Base-by-base conservation (phyloP, 306 rosid species). In the Vigna mungo region DNA sequence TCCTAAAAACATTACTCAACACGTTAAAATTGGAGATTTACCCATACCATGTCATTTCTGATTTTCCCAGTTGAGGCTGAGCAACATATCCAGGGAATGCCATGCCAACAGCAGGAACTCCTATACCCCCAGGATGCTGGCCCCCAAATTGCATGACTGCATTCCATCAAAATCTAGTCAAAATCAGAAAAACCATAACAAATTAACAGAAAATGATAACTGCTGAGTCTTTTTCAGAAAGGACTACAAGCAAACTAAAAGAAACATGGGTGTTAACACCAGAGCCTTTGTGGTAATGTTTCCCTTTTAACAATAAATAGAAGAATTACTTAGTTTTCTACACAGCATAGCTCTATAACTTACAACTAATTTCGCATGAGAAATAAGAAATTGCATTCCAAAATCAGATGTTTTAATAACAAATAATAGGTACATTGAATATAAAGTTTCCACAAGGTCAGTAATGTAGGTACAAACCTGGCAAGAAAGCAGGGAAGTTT, bases 141-240 rank as follows among this genome's bases (percentile, higher is more conserved):
- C 64, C 64, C n/a, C 64, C 64, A 58, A 58, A 58, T 58, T 58
- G 64, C 64, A 58, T 58, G 37, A 58, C 64, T 58, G 64, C n/a
- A 13, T 58, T 27, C 63, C 64, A 56, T 16, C 64, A 58, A 58
- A 58, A 13, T 4, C 64, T 7, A 58, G 1, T 58, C 4, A 25
- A 25, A 58, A 58, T 58, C 18, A 52, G 58, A 17, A 52, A 52
- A 7, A 25, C 17, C 13, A 13, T 25, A 25, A 58, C 64, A 25
- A 25, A 58, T 58, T 12, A 58, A 12, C 7, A 12, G 64, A 25
- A 23, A 11, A 23, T 4, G 25, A 58, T 58, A 58, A 58, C 39
- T 12, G 37, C 17, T 0, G 3, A 56, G 64, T 58, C 37, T 56
- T 58, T 37, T 25, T 58, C 64, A 25, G 17, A 25, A 23, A 58